These are phyloP conservation scores for Metarhizium album DNA, from an alignment of 2,329 filamentous ascomycete species.

Conservation along the genomic window DNA sequence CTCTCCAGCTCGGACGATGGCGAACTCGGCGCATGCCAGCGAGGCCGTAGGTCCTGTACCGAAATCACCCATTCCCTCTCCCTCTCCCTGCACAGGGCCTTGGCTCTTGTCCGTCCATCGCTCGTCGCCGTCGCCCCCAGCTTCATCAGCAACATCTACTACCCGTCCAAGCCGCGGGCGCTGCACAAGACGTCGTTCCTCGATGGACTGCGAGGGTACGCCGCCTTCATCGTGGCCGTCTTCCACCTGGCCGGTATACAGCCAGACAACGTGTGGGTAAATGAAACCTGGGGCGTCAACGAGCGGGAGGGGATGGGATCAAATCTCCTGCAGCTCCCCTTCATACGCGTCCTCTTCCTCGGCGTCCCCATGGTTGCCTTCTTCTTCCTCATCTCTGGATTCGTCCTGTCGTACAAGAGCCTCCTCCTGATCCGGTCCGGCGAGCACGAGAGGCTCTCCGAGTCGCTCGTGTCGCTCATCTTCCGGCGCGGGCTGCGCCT, in stretches of 20 bases:
- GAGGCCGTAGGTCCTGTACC: not conserved
- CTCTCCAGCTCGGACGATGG: too few species aligned
- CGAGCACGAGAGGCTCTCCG: not conserved
- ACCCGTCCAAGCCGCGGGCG: not conserved
- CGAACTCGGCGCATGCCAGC: too few species aligned
- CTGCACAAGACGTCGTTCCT: not conserved
- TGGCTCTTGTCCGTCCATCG: not conserved
- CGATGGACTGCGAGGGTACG: not conserved
- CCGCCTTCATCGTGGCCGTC: not conserved
- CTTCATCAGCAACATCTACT: not conserved
- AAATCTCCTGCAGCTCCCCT: not conserved
- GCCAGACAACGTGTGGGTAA: not conserved
- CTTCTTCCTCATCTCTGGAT: not conserved
- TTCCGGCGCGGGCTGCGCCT: not conserved
- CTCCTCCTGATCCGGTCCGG: not conserved
- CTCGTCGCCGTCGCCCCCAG: not conserved
- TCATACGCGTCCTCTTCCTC: not conserved
- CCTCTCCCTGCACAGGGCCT: not conserved
- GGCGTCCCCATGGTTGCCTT: not conserved
- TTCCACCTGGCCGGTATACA: not conserved
- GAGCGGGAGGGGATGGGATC: not conserved
- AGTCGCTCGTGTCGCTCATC: not conserved
- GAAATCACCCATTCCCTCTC: not conserved
- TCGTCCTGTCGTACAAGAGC: not conserved
- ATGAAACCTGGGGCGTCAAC: not conserved